Percentiles rank a stretch among this genome's conserved stretches.
Conservation (phyloP, 139 green algal genomes). For the Chlorella sorokiniana region DNA sequence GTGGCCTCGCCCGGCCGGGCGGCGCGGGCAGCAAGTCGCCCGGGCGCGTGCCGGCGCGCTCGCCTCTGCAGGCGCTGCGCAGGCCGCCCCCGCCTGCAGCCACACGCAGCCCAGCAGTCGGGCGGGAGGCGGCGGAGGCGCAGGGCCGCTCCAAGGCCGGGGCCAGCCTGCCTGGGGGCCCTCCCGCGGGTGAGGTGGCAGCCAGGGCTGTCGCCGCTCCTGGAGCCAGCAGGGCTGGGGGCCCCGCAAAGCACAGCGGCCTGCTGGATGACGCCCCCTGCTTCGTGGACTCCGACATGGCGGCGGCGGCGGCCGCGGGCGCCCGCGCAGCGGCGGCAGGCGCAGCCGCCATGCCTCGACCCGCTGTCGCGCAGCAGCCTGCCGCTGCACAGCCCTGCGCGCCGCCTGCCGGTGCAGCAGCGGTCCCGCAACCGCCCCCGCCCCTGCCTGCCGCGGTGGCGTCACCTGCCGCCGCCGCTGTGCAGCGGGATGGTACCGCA, state of each 20-base stretch:
- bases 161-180: neutral
- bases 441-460: neutral
- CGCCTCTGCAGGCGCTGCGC: too few relatives aligned
- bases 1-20: too few relatives aligned
- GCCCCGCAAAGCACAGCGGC: constrained; percentile 23
- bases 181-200: neutral
- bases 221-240: too few relatives aligned
- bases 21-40: too few relatives aligned
- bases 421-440: neutral
- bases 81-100: too few relatives aligned
- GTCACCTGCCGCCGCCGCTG: neutral
- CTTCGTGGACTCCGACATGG: constrained; percentile 11
- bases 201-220: neutral
- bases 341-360: constrained; percentile 18
- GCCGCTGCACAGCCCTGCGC: neutral
- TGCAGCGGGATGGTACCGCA: neutral
- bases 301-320: constrained; percentile 4
- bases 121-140: neutral
- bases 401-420: neutral
- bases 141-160: too few relatives aligned
- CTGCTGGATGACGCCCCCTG: constrained; percentile 24
- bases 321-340: neutral
- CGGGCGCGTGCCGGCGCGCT: too few relatives aligned
- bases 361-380: neutral
- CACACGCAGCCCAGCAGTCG: too few relatives aligned